Base-by-base conservation (phyloP, 2,329 filamentous ascomycete species). In the Aquanectria penicillioides region DNA sequence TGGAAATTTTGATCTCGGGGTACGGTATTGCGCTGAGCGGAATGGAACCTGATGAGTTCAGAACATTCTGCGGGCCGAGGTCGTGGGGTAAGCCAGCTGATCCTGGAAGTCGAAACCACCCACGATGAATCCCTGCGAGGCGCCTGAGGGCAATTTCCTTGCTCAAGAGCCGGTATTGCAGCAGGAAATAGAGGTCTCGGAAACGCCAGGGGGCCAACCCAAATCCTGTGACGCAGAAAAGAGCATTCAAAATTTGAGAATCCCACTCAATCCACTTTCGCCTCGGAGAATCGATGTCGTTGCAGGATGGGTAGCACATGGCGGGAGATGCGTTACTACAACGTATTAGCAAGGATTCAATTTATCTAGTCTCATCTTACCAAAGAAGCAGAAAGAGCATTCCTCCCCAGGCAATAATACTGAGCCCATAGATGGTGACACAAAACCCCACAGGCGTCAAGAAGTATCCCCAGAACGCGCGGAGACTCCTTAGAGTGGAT, bases 151-250 rank as follows among this genome's bases (percentile, higher is more conserved):
- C 89, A 15, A 82, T 73, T 23, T 83, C 71, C 48, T 86, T 77
- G 54, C 82, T 78, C 26, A 69, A 57, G 0, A 89, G 46, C 20
- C 91, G 83, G 76, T 84, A 95, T 69, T 84, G 82, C 44, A 91
- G 74, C 28, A 93, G 80, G 71, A 87, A 93, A 73, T 89, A 95
- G 9, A 93, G 77, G 72, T 97, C 93, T 26, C 93, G 83, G 66
- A 94, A 90, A 26, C 93, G 85, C 93, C 92, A 97, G 0, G 93
- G 93, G 2, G 91, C 89, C 11, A 95, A 82, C 0, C 93, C 93
- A 65, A 96, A 94, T 1, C 89, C 92, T 2, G 92, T 94, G 6
- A 96, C 88, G 75, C 92, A 95, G 81, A 97, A 97, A 1, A 97
- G 84, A 0, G 84, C 90, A 69, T 93, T 96, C 5, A 77, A 66